Base-by-base conservation (phyloP, 352 stramenopile genomes). In the Phytophthora tubulina region DNA sequence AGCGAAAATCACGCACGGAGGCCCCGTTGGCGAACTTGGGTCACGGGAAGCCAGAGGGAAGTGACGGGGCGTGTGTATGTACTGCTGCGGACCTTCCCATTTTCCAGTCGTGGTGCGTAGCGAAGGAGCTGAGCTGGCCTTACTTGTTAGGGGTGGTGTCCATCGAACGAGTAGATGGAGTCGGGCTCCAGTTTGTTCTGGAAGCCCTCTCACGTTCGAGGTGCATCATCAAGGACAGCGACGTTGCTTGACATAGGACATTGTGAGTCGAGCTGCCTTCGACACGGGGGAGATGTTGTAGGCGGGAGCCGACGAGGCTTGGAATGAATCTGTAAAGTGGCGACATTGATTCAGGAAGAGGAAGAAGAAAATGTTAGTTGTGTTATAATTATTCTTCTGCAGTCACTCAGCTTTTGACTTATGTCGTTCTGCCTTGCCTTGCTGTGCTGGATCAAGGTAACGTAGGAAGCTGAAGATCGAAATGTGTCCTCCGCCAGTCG, bases 291-390 rank as follows among this genome's bases (percentile, higher is more conserved):
- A 69, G 70, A 68, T 74, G 51, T 62, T 63, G 21, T 72, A 63
- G 57, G 72, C 33, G 31, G 46, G 53, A 73, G 61, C 50, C 54
- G 30, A 48, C 31, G 44, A 66, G 72, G 57, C 72, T 74, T 66
- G 65, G 76, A 79, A 76, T 70, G 59, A 75, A 75, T 75, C 57
- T 81, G 74, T 78, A 81, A 78, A 81, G 66, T 78, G 74, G 61
- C 66, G 70, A 76, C 56, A 78, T 78, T 75, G 68, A 72, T 75
- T 74, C 63, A 67, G 65, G 58, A 62, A 63, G 56, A 62, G 59
- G 53, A 36, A 65, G 46, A 11, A 62, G 58, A 53, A 50, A 21
- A 73, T 72, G 71, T 74, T 48, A 68, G 71, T 66, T 82, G 75
- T 78, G 75, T 76, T 73, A 73, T 76, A 76, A 65, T 71, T 72